These are phyloP conservation scores for Xylaria multiplex DNA, from an alignment of 2,329 filamentous ascomycete genomes.

Conservation along the genomic window DNA sequence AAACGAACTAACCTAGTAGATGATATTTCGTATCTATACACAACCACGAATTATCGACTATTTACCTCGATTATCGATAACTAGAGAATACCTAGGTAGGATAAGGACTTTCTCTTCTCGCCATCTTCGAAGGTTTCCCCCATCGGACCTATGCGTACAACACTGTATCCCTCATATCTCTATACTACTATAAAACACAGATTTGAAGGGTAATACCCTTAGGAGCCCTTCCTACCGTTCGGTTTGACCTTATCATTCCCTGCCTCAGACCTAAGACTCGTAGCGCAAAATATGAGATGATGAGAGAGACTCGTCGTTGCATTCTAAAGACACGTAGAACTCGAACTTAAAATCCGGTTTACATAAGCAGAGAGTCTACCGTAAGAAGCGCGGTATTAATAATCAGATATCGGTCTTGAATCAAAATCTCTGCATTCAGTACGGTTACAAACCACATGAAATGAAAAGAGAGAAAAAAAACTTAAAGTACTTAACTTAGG, in stretches of 20 bases:
- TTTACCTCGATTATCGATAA: neutral
- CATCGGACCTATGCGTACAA: too few species aligned
- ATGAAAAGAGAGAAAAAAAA: too few species aligned
- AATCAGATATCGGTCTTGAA: too few species aligned
- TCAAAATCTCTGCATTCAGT: too few species aligned
- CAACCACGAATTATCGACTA: neutral
- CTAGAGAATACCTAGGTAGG: neutral
- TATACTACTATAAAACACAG: neutral
- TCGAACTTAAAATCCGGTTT: too few species aligned
- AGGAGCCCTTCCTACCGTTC: neutral
- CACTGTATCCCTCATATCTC: neutral
- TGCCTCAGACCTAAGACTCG: slow-evolving; percentile 6
- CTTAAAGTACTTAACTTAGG: too few species aligned
- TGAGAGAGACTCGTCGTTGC: neutral
- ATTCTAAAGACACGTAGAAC: too few species aligned
- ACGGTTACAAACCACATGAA: too few species aligned
- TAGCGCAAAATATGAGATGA: slow-evolving; percentile 5
- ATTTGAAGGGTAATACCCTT: neutral
- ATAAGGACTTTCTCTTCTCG: neutral
- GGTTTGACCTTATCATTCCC: slow-evolving; percentile 1
- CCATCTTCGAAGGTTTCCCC: neutral
- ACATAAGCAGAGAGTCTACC: too few species aligned
- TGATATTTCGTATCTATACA: neutral
- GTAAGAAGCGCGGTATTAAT: too few species aligned
- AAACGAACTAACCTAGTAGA: neutral